Base-by-base conservation (phyloP, 495 filamentous ascomycete genomes). In the Polyplosphaeria fusca region DNA sequence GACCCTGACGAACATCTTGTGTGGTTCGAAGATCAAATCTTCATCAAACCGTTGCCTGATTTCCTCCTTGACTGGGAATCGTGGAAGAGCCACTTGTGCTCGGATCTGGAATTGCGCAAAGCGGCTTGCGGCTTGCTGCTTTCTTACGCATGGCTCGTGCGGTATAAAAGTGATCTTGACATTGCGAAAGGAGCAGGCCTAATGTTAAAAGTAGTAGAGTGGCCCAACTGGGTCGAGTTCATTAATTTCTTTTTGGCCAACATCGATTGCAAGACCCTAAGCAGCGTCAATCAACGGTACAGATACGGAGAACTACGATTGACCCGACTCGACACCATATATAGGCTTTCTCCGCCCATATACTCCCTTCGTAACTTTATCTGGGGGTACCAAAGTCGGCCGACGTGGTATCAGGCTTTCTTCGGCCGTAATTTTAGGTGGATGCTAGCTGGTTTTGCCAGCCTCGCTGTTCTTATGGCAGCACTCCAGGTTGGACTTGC, bases 291-390 rank as follows among this genome's bases (percentile, higher is more conserved):
- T 27, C 14, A 40, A 45, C 65, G 61, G 7, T 67, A 63, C 41
- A 35, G 38, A 23, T 67, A 67, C 45, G 65, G 65, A 22, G 65
- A 67, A 28, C 47, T 67, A 24, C 62, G 63, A 24, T 26, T 67
- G 1, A 30, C 12, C 19, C 46, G 62, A 12, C 41, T 67, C 2
- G 64, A 64, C 45, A 26, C 20, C 1, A 32, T 67, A 4, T 64
- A 58, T 47, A 32, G 57, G 14, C 27, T 53, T 14, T 3, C n/a
- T 20, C 48, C 38, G 18, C 20, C 38, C 12, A 53, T 26, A 14
- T 53, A 11, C 19, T 53, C 55, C 13, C 14, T 48, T 2, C 16
- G 18, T 5, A 53, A 46, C 27, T 16, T 61, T 20, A 11, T 55
- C 24, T 25, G 22, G 3, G 51, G 51, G n/a, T 55, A 32, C 30